Base-by-base conservation (phyloP, 331 rosid genomes). In the Pyracantha coccinea region DNA sequence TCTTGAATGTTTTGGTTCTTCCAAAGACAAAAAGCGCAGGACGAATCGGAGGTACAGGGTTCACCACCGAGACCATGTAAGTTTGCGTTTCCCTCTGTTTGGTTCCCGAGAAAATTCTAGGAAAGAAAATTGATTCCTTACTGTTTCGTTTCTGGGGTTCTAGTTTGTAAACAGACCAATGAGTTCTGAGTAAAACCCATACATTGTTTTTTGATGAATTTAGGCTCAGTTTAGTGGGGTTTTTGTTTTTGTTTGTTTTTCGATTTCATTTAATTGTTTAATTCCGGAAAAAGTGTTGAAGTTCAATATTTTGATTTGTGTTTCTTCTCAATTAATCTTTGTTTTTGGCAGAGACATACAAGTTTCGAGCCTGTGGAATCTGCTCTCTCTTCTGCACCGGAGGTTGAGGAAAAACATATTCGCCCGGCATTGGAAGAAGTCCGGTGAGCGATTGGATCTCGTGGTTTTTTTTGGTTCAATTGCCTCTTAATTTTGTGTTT, bases 1-100 rank as follows among this genome's bases (percentile, higher is more conserved):
- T 77, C 89, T 88, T 76, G 91, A 76, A 17, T 93, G 97, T 78
- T 91, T 91, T 88, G 91, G 96, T 87, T 86, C 91, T 77, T 89
- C 92, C 81, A 83, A 83, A 75, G 85, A 83, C 63, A 86, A 68
- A 9, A 86, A 83, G 23, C 81, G 80, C 71, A 76, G 80, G 74
- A 76, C 77, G 72, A 91, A 79, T 19, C 90, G 66, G 41, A 81
- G 66, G 60, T 77, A 32, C 79, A 84, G 85, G 74, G 86, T 89
- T 69, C 85, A 75, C 70, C 82, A 88, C 35, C 76, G 77, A 28
- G 76, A 65, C 20, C 90, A 79, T 14, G 91, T 92, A 79, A 84
- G 77, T 23, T 23, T 50, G 24, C 17, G 19, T 29, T 70, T 61
- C 4, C n/a, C 8, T 53, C 61, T 58, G 60, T 64, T 47, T 78